phyloP scores from a whole-genome alignment of 2,329 filamentous ascomycete genomes.

The Claviceps humidiphila region DNA sequence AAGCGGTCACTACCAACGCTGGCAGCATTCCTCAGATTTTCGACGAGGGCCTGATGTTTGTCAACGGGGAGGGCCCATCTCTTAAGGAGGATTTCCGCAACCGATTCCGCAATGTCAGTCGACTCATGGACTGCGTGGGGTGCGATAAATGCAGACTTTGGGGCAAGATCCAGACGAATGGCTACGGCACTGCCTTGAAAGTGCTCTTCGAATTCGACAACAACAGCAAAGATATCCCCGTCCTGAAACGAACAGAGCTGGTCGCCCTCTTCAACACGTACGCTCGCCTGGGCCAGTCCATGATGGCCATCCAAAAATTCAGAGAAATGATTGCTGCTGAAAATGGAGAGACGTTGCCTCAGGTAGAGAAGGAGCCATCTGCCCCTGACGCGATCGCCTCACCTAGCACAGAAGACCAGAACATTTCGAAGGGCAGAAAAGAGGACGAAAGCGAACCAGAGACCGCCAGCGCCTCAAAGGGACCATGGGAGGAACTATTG shows the following conservation, averaged over 20 bases:
- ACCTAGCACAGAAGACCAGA: slow-evolving; percentile 19
- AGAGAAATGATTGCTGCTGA: slow-evolving; percentile 34
- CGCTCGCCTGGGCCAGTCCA: slow-evolving; percentile 68
- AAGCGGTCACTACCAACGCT: slow-evolving; percentile 59
- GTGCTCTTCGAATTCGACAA: slow-evolving; percentile 88
- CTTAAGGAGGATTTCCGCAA: slow-evolving; percentile 96
- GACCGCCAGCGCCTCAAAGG: neutral
- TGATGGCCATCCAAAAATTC: slow-evolving; percentile 66
- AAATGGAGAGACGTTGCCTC: slow-evolving; percentile 23
- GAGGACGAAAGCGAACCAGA: slow-evolving; percentile 13
- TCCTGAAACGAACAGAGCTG: slow-evolving; percentile 76
- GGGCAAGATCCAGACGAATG: slow-evolving; percentile 92
- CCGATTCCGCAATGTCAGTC: slow-evolving; percentile 90
- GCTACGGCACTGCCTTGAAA: slow-evolving; percentile 89
- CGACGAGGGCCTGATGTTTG: slow-evolving; percentile 92
- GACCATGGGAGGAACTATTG: neutral
- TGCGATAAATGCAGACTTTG: slow-evolving; percentile 97
- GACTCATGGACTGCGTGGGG: slow-evolving; percentile 96
- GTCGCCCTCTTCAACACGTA: slow-evolving; percentile 93
- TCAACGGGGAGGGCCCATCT: slow-evolving; percentile 57
- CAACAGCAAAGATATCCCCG: slow-evolving; percentile 48
- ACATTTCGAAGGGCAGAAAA: slow-evolving; percentile 21
- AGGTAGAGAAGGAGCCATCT: neutral
- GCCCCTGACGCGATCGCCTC: neutral
- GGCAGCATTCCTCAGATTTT: slow-evolving; percentile 69